Percentiles rank a stretch among this genome's conserved stretches.
phyloP scores from a whole-genome alignment of 2,329 filamentous ascomycete species.

The Chaetothyriales sp. region DNA sequence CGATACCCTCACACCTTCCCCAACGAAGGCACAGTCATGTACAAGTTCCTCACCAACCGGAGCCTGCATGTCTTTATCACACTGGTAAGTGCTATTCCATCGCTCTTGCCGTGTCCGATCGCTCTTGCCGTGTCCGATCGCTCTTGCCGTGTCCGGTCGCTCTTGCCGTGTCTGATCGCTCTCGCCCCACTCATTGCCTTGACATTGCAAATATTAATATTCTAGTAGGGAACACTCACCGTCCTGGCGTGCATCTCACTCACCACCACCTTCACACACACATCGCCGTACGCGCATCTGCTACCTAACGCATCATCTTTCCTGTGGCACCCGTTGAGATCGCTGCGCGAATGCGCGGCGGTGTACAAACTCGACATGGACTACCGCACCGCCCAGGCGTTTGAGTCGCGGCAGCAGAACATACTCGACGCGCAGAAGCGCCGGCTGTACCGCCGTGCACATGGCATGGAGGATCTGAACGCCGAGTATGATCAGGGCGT shows the following conservation, averaged over 20 bases:
- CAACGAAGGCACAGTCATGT: conserved; percentile 63
- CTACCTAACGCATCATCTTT: conserved; percentile 59
- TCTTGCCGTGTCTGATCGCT: not conserved
- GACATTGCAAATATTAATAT: not conserved
- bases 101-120: not conserved
- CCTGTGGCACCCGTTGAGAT: conserved; percentile 55
- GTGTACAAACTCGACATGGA: conserved; percentile 66
- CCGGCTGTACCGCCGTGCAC: conserved; percentile 68
- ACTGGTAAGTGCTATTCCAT: conserved; percentile 47
- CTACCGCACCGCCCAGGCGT: conserved; percentile 53
- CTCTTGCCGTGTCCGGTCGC: not conserved
- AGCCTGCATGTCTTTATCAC: conserved; percentile 70
- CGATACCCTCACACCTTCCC: conserved; percentile 86
- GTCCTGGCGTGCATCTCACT: conserved; percentile 20
- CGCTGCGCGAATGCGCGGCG: conserved; percentile 50
- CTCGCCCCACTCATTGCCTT: not conserved
- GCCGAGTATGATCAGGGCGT: conserved; percentile 25
- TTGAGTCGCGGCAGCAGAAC: conserved; percentile 57
- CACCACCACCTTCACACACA: conserved; percentile 22
- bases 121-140: not conserved
- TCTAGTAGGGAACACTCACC: conserved; percentile 33
- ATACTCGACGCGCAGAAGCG: conserved; percentile 83
- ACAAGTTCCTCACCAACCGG: conserved; percentile 71
- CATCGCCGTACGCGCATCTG: conserved; percentile 66
- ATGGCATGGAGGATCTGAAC: conserved; percentile 54